These are phyloP conservation scores for Melampsora americana DNA, from an alignment of 1,284 basidiomycete genomes.

Conservation along the genomic window DNA sequence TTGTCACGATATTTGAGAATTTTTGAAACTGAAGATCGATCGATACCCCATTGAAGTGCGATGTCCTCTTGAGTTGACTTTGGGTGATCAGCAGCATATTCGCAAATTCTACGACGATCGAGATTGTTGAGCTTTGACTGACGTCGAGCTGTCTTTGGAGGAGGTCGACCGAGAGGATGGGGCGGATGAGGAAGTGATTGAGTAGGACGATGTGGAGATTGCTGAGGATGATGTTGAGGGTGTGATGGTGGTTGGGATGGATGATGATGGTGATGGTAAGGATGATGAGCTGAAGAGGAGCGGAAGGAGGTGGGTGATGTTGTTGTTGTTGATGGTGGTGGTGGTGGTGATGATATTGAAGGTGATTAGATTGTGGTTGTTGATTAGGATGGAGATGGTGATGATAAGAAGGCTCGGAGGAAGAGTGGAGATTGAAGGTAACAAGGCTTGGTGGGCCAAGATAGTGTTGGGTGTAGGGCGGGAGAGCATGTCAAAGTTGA, in stretches of 20 bases:
- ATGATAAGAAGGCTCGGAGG: conserved; percentile 36
- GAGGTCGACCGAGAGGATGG: conserved; percentile 78
- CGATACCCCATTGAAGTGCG: conserved; percentile 69
- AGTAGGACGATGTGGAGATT: conserved; percentile 59
- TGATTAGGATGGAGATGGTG: conserved; percentile 46
- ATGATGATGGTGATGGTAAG: conserved; percentile 65
- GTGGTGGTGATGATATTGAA: conserved; percentile 44
- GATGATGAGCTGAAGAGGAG: conserved; percentile 51
- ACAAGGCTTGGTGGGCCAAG: conserved; percentile 30
- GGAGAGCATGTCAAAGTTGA: conserved; percentile 25
- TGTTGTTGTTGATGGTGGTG: conserved; percentile 43
- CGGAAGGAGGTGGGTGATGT: conserved; percentile 31
- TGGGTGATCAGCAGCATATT: conserved; percentile 62
- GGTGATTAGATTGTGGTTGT: conserved; percentile 40
- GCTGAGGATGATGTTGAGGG: conserved; percentile 75
- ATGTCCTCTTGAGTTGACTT: conserved; percentile 68
- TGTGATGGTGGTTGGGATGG: conserved; percentile 89
- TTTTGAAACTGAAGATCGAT: conserved; percentile 88
- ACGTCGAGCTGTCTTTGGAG: conserved; percentile 62
- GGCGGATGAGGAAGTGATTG: conserved; percentile 66
- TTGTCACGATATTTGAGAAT: conserved; percentile 77
- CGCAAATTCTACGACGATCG: conserved; percentile 74
- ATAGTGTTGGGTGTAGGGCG: conserved; percentile 31
- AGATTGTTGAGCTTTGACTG: conserved; percentile 71
- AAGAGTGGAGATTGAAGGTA: conserved; percentile 56